These are phyloP conservation scores for Pascua sp. DNA, from an alignment of 1,284 basidiomycete genomes.

Conservation along the genomic window DNA sequence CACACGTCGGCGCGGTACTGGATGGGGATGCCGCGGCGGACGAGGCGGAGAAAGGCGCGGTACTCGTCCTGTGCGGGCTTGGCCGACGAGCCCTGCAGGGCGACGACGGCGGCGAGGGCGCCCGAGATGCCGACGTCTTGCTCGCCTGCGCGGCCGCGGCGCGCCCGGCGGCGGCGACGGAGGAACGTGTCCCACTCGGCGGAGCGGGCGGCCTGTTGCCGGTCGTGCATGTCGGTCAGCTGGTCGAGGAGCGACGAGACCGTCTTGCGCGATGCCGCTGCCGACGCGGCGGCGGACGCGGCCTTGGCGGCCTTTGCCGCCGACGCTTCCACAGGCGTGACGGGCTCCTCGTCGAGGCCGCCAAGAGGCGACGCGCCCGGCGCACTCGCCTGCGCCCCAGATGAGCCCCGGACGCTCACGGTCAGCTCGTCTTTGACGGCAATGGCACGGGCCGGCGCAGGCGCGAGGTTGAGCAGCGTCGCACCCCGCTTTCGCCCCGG, in stretches of 20 bases:
- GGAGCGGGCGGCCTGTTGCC: constrained; percentile 67
- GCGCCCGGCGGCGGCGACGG: constrained; percentile 39
- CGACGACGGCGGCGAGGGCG: constrained; percentile 12
- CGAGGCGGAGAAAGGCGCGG: constrained; percentile 71
- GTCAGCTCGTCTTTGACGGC: constrained; percentile 42
- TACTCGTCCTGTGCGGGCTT: constrained; percentile 69
- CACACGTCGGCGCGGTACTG: constrained; percentile 75
- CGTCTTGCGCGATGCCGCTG: constrained; percentile 57
- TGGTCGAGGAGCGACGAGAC: constrained; percentile 73
- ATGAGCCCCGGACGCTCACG: constrained; percentile 39
- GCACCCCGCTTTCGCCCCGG: not conserved
- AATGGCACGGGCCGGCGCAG: constrained; percentile 46
- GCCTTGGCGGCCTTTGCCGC: not conserved
- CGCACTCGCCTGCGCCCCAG: constrained; percentile 22
- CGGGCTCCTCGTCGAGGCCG: constrained; percentile 12
- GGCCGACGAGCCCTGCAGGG: constrained; percentile 55
- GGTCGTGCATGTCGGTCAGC: constrained; percentile 80
- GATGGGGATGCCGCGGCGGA: constrained; percentile 81
- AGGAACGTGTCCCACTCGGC: constrained; percentile 89
- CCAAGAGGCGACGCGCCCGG: constrained; percentile 14
- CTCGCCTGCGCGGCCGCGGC: constrained; percentile 14
- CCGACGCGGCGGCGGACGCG: constrained; percentile 5
- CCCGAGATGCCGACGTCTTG: constrained; percentile 19
- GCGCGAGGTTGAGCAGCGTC: constrained; percentile 34
- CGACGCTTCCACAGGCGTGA: not conserved